Percentiles rank a stretch among this genome's conserved stretches.
Evolutionary conservation across 1,284 basidiomycete genomes (phyloP).

Genomic region (Cerrena zonata): DNA sequence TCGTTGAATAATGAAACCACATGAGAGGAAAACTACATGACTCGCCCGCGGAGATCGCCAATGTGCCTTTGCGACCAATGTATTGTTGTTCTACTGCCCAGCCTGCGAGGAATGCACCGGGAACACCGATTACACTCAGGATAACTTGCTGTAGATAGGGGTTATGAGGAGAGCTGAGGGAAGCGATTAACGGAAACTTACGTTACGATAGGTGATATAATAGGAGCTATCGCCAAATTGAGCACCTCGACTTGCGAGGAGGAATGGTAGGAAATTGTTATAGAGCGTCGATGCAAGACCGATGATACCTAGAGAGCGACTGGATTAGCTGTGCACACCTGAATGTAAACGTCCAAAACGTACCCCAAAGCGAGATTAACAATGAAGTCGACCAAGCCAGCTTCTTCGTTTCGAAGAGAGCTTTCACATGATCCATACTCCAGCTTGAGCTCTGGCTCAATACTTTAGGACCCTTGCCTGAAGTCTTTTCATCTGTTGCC

Average conservation of each 20-base stretch:
- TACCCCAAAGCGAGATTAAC: constrained; percentile 53
- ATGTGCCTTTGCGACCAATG: constrained; percentile 59
- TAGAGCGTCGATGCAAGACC: constrained; percentile 60
- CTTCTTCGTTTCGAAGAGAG: constrained; percentile 49
- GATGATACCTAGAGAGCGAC: constrained; percentile 42
- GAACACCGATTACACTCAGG: constrained; percentile 59
- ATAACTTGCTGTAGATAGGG: constrained; percentile 43
- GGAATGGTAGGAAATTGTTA: constrained; percentile 50
- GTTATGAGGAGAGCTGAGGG: constrained; percentile 2
- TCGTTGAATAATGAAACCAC: constrained; percentile 37
- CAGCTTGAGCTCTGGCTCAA: constrained; percentile 36
- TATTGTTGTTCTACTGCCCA: constrained; percentile 57
- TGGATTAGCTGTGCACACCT: neutral
- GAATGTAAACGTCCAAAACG: constrained; percentile 2
- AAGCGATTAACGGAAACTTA: constrained; percentile 18
- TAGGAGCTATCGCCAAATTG: constrained; percentile 44
- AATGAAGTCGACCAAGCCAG: constrained; percentile 55
- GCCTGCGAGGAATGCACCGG: constrained; percentile 60
- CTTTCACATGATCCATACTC: constrained; percentile 40
- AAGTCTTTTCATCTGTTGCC: constrained; percentile 6
- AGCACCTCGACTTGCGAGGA: constrained; percentile 34
- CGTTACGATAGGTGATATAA: constrained; percentile 49
- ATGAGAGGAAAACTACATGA: constrained; percentile 27
- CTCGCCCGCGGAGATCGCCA: constrained; percentile 50
- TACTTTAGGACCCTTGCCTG: constrained; percentile 17